phyloP scores from a whole-genome alignment of 1,284 basidiomycete genomes.

The Pseudozyma sp. region DNA sequence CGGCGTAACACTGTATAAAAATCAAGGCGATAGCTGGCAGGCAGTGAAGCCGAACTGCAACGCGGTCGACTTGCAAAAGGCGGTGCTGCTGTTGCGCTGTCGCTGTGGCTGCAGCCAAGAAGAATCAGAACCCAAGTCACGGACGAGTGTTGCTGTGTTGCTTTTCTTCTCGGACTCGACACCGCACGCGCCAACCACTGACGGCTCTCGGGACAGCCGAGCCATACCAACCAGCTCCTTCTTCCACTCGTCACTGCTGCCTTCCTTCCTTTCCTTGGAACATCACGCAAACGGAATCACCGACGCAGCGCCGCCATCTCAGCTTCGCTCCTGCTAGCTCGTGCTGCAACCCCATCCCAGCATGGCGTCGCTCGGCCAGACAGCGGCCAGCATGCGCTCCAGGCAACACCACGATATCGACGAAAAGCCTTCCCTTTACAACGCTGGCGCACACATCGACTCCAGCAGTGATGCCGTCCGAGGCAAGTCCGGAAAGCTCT shows the following conservation, averaged over 20 bases:
- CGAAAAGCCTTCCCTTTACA: constrained; percentile 41
- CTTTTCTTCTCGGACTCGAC: constrained; percentile 14
- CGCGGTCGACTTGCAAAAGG: constrained; percentile 6
- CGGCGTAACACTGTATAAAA: neutral
- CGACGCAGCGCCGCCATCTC: neutral
- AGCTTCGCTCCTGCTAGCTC: constrained; percentile 1
- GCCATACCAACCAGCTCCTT: neutral
- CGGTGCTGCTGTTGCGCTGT: constrained; percentile 2
- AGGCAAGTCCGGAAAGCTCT: constrained; percentile 37
- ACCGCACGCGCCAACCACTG: constrained; percentile 33
- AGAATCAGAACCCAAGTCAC: neutral
- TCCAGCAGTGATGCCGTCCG: constrained; percentile 26
- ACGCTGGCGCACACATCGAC: constrained; percentile 2
- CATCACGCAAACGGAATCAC: neutral
- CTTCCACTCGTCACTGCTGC: neutral
- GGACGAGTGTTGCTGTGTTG: neutral
- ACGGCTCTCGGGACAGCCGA: constrained; percentile 9
- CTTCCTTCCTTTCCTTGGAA: neutral
- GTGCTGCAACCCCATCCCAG: neutral
- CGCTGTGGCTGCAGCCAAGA: neutral
- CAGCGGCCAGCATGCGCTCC: constrained; percentile 44
- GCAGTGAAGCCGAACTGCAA: neutral
- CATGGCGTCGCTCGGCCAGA: constrained; percentile 53
- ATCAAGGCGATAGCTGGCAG: neutral
- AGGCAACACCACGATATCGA: constrained; percentile 26